These are phyloP conservation scores for Marasmius tenuissimus DNA, from an alignment of 1,284 basidiomycete species.

Conservation along the genomic window DNA sequence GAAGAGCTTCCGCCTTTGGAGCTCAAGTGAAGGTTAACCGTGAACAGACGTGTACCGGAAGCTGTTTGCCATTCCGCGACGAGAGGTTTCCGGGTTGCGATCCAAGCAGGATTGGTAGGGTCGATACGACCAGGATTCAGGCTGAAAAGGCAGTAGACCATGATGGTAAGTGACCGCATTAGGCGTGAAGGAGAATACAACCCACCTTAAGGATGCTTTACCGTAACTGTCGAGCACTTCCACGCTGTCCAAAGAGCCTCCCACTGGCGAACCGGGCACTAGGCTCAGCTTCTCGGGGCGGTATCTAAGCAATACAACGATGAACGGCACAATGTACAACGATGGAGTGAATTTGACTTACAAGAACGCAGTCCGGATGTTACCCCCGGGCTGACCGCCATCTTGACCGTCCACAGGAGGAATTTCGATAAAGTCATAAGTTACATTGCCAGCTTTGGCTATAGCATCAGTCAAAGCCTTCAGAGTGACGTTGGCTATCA, in stretches of 20 bases:
- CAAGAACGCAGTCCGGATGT: conserved; percentile 63
- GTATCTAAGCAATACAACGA: conserved; percentile 34
- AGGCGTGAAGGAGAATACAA: not conserved
- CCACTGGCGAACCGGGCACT: conserved; percentile 47
- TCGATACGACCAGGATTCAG: conserved; percentile 66
- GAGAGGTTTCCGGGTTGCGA: conserved; percentile 60
- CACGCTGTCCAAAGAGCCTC: conserved; percentile 48
- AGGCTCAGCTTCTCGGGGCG: conserved; percentile 49
- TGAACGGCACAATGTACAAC: not conserved
- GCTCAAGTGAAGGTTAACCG: conserved; percentile 60
- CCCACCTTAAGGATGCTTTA: conserved; percentile 49
- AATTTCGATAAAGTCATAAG: conserved; percentile 52
- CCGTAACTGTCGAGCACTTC: conserved; percentile 35
- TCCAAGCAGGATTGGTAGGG: conserved; percentile 56
- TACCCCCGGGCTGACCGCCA: conserved; percentile 66
- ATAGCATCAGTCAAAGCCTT: conserved; percentile 52
- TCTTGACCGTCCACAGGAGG: conserved; percentile 55
- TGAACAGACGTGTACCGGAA: conserved; percentile 49
- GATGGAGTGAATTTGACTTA: conserved; percentile 21
- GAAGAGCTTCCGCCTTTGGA: conserved; percentile 61
- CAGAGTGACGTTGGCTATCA: conserved; percentile 56
- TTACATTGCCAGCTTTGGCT: conserved; percentile 39
- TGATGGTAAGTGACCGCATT: not conserved
- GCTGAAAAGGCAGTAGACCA: conserved; percentile 27
- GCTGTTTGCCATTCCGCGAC: conserved; percentile 57